Conservation (phyloP, 257 asterid genomes). For the Leonotis leonurus region DNA sequence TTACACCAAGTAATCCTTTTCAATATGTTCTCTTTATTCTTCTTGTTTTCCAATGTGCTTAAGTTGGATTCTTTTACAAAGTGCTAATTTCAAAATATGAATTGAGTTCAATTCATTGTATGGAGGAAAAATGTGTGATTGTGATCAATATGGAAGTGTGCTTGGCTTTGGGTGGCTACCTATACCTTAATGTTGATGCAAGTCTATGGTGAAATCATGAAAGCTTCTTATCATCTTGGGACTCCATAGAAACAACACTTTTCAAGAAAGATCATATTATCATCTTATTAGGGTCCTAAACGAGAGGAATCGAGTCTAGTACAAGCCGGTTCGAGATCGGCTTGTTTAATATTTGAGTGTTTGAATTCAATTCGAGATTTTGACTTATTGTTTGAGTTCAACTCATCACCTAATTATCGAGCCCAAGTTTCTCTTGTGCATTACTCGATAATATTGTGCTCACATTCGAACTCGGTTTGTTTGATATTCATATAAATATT, state of each 20-base stretch:
- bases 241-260: background rate
- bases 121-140: background rate
- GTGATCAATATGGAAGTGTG: slow-evolving; percentile 11
- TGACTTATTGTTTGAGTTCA: too few species aligned
- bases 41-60: background rate
- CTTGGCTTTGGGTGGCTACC: slow-evolving; percentile 13
- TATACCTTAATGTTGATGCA: slow-evolving; percentile 11
- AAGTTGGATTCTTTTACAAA: background rate
- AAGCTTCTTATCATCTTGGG: background rate
- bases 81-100: slow-evolving; percentile 18
- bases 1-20: background rate
- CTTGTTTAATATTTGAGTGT: too few species aligned
- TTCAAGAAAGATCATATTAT: too few species aligned
- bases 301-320: too few species aligned
- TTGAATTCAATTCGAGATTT: too few species aligned
- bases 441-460: too few species aligned
- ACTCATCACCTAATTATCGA: too few species aligned
- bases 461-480: too few species aligned
- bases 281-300: too few species aligned
- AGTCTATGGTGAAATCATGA: slow-evolving; percentile 26
- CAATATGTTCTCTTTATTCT: background rate
- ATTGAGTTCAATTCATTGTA: slow-evolving; percentile 17
- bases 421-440: too few species aligned
- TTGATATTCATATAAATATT: too few species aligned
- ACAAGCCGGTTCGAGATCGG: too few species aligned